Percentiles rank a stretch among this genome's conserved stretches.
These are phyloP conservation scores for Acanthamoeba castellanii DNA, from an alignment of 208 protist species.

Conservation along the genomic window DNA sequence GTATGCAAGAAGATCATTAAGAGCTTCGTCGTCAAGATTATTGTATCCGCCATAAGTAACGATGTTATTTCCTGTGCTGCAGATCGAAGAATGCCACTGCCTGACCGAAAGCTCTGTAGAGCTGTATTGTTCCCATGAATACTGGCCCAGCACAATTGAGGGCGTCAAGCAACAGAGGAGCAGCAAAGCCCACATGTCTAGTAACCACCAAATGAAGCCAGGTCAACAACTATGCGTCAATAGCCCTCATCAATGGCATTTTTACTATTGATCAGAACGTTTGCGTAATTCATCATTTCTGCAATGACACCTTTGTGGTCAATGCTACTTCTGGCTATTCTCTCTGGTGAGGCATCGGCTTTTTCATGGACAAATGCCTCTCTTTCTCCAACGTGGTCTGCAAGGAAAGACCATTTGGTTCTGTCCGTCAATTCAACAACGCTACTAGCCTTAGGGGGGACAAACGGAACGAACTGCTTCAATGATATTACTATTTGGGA, in stretches of 20 bases:
- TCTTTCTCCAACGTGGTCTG: neutral
- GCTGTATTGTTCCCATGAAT: neutral
- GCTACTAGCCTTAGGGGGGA: no score
- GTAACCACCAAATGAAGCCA: no score
- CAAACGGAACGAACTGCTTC: neutral
- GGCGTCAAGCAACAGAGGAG: no score
- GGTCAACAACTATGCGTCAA: no score
- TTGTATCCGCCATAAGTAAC: neutral
- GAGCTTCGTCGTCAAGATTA: neutral
- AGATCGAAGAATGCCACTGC: neutral
- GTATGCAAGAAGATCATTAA: neutral
- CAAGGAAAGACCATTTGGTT: neutral
- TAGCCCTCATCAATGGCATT: no score
- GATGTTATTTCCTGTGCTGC: neutral
- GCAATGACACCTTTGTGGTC: neutral
- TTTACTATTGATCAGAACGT: no score
- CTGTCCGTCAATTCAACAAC: neutral
- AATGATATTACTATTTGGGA: neutral
- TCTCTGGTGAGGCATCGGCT: neutral
- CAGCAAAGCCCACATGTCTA: no score
- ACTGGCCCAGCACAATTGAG: neutral
- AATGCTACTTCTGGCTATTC: neutral
- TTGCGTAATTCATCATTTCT: no score
- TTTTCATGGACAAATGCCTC: neutral
- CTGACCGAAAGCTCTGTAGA: neutral